phyloP scores from a whole-genome alignment of 73 alveolate species.

The Blepharisma stoltei region DNA sequence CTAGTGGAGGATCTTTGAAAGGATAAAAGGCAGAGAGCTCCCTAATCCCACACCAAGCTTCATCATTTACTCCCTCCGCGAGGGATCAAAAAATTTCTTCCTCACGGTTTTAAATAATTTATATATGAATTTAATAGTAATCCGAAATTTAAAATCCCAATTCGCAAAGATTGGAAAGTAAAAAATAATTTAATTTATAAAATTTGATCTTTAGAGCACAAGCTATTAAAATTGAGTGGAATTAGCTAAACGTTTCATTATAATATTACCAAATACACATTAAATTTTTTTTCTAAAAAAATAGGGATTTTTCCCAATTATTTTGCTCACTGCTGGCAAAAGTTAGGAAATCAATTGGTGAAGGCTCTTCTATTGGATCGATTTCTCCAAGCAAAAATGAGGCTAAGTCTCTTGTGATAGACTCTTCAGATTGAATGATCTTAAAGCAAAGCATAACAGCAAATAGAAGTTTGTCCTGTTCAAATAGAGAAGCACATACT shows the following conservation, averaged over 20 bases:
- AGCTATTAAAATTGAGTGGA: no score
- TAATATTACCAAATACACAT: conserved; percentile 72
- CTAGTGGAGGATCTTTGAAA: conserved; percentile 1
- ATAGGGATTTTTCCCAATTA: no score
- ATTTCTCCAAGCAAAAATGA: conserved; percentile 85
- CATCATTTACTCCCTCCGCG: no score
- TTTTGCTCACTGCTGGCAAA: no score
- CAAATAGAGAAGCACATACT: conserved; percentile 94
- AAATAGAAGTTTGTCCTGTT: conserved; percentile 93
- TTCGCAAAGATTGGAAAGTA: no score
- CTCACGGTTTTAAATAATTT: no score
- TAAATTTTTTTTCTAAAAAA: conserved; percentile 89
- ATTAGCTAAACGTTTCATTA: no score
- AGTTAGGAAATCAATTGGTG: conserved; percentile 45
- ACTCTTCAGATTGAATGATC: conserved; percentile 59
- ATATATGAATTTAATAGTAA: no score
- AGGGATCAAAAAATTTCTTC: no score
- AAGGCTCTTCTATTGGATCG: conserved; percentile 80
- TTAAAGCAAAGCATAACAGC: conserved; percentile 82
- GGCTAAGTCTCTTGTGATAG: conserved; percentile 36
- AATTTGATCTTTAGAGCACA: no score
- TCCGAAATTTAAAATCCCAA: no score
- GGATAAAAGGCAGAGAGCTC: conserved; percentile 23
- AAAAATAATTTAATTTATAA: no score
- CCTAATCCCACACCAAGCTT: neutral